Percentiles rank a stretch among this genome's conserved stretches.
Conservation (phyloP, 805 yeast genomes). For the Kazachstania martiniae region DNA sequence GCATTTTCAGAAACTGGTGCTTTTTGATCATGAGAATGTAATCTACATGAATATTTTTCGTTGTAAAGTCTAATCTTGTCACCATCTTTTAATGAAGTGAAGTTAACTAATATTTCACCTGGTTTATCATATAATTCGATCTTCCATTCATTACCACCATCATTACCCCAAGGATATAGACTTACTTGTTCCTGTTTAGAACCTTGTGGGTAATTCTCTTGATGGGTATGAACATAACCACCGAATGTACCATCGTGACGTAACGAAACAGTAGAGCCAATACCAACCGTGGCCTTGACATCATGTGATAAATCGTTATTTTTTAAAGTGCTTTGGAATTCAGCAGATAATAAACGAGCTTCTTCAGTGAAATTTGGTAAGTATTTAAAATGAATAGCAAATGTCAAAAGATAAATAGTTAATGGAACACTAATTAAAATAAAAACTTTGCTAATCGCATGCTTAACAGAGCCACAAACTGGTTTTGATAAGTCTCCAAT, state of each 20-base stretch:
- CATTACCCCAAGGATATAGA: constrained; percentile 69
- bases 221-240: constrained; percentile 75
- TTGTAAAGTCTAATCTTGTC: constrained; percentile 60
- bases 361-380: constrained; percentile 58
- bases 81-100: constrained; percentile 55
- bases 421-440: constrained; percentile 49
- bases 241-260: constrained; percentile 66
- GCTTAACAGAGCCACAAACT: constrained; percentile 34
- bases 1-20: constrained; percentile 59
- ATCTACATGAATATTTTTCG: constrained; percentile 47
- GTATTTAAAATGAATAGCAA: constrained; percentile 50
- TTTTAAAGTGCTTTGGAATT: constrained; percentile 52
- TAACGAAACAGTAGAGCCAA: constrained; percentile 55
- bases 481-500: constrained; percentile 58
- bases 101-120: constrained; percentile 44
- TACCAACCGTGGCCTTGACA: constrained; percentile 59
- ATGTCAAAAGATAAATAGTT: constrained; percentile 45
- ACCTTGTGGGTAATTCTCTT: constrained; percentile 59
- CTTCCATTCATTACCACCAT: constrained; percentile 59
- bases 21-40: constrained; percentile 81
- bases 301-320: constrained; percentile 51
- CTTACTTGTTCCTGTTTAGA: constrained; percentile 80
- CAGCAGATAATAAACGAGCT: constrained; percentile 57
- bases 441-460: constrained; percentile 41
- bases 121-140: constrained; percentile 56